A percentile compares a stretch with the other conserved stretches of the same genome.
Conservation (phyloP, 352 stramenopile genomes). For the Globisporangium cylindrosporum region DNA sequence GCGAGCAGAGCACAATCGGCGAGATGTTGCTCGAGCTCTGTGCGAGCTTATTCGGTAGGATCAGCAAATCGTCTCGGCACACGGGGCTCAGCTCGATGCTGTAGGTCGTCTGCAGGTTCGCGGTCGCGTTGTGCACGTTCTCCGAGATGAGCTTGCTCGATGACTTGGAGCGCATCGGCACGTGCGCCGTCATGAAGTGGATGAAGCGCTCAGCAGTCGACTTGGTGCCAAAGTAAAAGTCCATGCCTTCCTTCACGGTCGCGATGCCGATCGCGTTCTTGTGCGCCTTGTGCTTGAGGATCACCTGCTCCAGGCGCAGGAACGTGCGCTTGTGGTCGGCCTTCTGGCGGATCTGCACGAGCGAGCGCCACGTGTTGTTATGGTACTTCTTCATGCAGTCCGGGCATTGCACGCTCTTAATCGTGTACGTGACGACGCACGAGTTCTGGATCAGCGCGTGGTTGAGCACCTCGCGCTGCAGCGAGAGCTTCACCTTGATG, state of each 20-base stretch:
- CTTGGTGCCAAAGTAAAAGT: conserved; percentile 77
- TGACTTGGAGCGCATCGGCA: conserved; percentile 66
- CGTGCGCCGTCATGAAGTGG: conserved; percentile 53
- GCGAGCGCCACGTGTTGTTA: conserved; percentile 63
- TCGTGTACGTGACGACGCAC: conserved; percentile 62
- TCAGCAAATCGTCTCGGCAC: conserved; percentile 73
- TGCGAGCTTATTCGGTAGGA: conserved; percentile 55
- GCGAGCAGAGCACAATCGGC: conserved; percentile 52
- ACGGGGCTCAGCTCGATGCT: conserved; percentile 70
- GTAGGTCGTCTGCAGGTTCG: conserved; percentile 68
- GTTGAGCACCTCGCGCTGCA: conserved; percentile 72
- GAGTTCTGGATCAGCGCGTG: conserved; percentile 67
- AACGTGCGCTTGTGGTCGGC: conserved; percentile 76
- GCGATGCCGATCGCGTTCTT: conserved; percentile 57
- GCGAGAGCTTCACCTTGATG: conserved; percentile 66
- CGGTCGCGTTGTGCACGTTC: conserved; percentile 58
- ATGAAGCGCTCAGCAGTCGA: conserved; percentile 55
- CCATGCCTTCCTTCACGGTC: conserved; percentile 68
- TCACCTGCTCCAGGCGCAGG: conserved; percentile 62
- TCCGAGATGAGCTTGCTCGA: conserved; percentile 77
- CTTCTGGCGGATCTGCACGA: conserved; percentile 80
- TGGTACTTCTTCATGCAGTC: conserved; percentile 74
- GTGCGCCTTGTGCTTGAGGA: conserved; percentile 75
- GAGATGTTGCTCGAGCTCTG: conserved; percentile 67
- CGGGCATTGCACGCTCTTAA: conserved; percentile 61